phyloP scores from a whole-genome alignment of 352 stramenopile genomes.

The Globisporangium lucens region DNA sequence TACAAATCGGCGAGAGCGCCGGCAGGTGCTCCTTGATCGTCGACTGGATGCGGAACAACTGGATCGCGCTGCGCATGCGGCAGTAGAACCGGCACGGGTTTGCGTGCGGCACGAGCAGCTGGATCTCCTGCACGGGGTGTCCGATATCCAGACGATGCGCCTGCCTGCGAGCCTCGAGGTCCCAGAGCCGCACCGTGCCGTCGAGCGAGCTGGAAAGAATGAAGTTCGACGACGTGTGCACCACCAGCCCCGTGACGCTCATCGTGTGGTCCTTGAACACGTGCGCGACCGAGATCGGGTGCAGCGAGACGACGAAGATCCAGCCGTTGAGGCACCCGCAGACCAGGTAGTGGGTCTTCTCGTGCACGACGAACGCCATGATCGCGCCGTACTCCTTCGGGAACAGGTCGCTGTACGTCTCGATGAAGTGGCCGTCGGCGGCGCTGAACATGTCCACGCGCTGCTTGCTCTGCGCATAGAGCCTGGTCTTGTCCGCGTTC shows the following conservation, averaged over 20 bases:
- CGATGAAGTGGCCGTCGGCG: conserved; percentile 38
- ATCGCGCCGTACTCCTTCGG: conserved; percentile 51
- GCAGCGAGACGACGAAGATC: conserved; percentile 55
- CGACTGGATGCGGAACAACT: conserved; percentile 61
- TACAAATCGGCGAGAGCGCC: conserved; percentile 48
- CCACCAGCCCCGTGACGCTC: conserved; percentile 45
- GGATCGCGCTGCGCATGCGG: conserved; percentile 48
- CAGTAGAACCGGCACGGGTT: conserved; percentile 60
- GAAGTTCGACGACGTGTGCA: conserved; percentile 48
- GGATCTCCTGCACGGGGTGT: conserved; percentile 38
- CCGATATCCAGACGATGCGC: conserved; percentile 60
- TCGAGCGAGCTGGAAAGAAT: conserved; percentile 74
- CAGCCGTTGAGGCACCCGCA: conserved; percentile 53
- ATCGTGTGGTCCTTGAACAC: conserved; percentile 73
- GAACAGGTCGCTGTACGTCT: conserved; percentile 54
- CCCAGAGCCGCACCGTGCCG: conserved; percentile 61
- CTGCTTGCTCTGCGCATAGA: conserved; percentile 52
- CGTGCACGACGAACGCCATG: conserved; percentile 60
- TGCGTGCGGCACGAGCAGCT: conserved; percentile 30
- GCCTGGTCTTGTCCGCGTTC: conserved; percentile 28
- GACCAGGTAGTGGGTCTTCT: conserved; percentile 65
- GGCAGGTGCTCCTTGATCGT: conserved; percentile 67
- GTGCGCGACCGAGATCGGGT: conserved; percentile 54
- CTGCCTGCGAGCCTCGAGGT: conserved; percentile 58
- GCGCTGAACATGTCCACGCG: conserved; percentile 57